Evolutionary conservation across 2,329 filamentous ascomycete species (phyloP), one percentile per base, ranked within the genome.

Genomic region (Bipolaris oryzae): DNA sequence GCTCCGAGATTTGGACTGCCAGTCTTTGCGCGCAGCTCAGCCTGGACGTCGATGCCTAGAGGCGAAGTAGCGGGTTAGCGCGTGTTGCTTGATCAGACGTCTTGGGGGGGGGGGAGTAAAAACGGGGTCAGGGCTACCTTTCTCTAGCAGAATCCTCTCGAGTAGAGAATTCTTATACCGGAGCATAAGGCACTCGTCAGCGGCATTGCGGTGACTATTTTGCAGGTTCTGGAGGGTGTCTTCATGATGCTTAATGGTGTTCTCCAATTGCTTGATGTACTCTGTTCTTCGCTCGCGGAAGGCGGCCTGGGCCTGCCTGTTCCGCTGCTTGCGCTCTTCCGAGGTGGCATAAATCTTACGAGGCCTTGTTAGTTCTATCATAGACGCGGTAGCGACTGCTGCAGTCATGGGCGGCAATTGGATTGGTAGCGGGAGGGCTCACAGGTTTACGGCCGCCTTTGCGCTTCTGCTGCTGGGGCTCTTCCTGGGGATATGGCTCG

Each of bases 231-330:
- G 91, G 54, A 98, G 83, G 69, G 92, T 94, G 70, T 96, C 92
- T 79, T 99, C 95, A 82, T 98, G 94, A 68, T 95, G 91, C 73
- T 95, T 94, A 78, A 99, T 98, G 53, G 93, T 96, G 69, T 94
- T 92, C 80, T 99, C 95, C 23, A 99, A 85, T 78, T 99, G 95
- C 81, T 98, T 98, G 81, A 99, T 99, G 78, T 99, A 99, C 81
- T 99, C 95, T 53, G 94, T 98, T 57, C 95, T 89, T 65, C 95
- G 89, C 80, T 99, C 95, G 68, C 95, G 89, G 73, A 99, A 99
- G 55, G 95, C 95, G 53, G 95, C 95, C 79, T 99, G 95, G 45
- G 95, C 95, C 81, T 98, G 95, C 68, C 95, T 85, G 75, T 99
- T 99, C 64, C 95, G 87, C 80, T 98, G 95, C 81, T 99, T 98